phyloP scores from a whole-genome alignment of 768 basidiomycete species.

The Amanita molliuscula region DNA sequence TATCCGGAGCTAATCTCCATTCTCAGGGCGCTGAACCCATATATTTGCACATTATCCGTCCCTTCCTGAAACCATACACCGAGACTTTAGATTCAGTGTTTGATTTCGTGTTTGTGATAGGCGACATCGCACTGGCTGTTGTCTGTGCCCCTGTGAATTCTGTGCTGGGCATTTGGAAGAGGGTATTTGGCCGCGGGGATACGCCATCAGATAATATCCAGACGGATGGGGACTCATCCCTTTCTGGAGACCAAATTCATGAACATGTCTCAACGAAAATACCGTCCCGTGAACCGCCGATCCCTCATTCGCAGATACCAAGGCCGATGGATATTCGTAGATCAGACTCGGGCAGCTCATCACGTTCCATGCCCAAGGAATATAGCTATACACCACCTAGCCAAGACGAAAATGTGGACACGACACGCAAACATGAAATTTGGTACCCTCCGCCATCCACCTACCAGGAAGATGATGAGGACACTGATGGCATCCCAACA shows the following conservation, averaged over 20 bases:
- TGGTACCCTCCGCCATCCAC: constrained; percentile 53
- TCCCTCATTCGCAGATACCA: background rate
- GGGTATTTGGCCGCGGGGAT: constrained; percentile 12
- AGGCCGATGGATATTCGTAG: background rate
- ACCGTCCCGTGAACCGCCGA: background rate
- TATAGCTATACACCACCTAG: background rate
- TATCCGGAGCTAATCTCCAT: background rate
- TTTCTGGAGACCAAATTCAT: background rate
- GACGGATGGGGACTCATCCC: background rate
- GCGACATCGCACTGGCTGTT: constrained; percentile 47
- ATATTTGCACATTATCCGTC: constrained; percentile 71
- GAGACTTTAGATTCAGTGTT: constrained; percentile 53
- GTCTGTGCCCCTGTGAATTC: constrained; percentile 28
- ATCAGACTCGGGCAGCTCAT: background rate
- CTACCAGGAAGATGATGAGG: constrained; percentile 25
- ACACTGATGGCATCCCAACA: constrained; percentile 10
- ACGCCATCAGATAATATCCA: constrained; percentile 3
- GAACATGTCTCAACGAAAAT: background rate
- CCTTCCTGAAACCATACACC: constrained; percentile 67
- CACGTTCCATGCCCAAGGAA: background rate
- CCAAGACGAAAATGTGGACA: background rate
- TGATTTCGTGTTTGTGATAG: constrained; percentile 49
- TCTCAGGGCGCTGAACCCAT: constrained; percentile 80
- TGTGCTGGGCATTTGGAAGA: constrained; percentile 26
- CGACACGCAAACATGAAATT: constrained; percentile 27